Evolutionary conservation across 306 rosid genomes (phyloP), one percentile per base, ranked within the genome.

Genomic region (Elaeagnus macrophylla): DNA sequence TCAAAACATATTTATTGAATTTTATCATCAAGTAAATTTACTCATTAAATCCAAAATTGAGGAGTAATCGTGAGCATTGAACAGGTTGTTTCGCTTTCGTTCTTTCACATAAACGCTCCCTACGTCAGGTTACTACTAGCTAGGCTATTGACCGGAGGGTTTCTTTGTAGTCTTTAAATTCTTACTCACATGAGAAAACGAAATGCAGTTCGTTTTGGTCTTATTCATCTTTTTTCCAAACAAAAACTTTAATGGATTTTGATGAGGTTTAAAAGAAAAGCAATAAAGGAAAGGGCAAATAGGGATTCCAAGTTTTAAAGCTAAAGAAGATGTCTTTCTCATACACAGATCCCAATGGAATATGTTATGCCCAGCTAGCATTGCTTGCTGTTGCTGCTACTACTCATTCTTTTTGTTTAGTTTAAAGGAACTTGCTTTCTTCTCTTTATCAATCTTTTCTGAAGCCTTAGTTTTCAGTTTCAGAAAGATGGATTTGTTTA

Each of bases 341-440:
- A 71, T 45, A 62, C 90, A 88, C 90, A 57, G 88, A 88, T 88
- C 88, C 96, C 82, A 70, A 81, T 79, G 72, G 80, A 79, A 78
- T 65, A 72, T 61, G 60, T 66, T 25, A 25, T 72, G 53, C 82
- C 80, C 72, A 77, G 61, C 80, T 69, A 77, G 61, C 81, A 74
- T 68, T 61, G 72, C 81, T 66, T 75, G 75, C 81, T 82, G 82
- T 66, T 75, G 75, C 81, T 82, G 82, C 53, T 69, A 25, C 32
- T 25, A 68, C 75, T 71, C 83, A 88, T 84, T 84, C 90, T 67
- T 75, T 84, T 77, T 81, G 85, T 78, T 86, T 70, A 51, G 77
- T 75, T 79, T 87, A 79, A 79, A 83, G 81, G 74, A 60, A 57
- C 74, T 69, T 69, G 72, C 83, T 68, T 74, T 69, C 67, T 75